Percentiles rank a stretch among this genome's conserved stretches.
phyloP scores from a whole-genome alignment of 495 filamentous ascomycete species.

The Coniosporium apollinis region DNA sequence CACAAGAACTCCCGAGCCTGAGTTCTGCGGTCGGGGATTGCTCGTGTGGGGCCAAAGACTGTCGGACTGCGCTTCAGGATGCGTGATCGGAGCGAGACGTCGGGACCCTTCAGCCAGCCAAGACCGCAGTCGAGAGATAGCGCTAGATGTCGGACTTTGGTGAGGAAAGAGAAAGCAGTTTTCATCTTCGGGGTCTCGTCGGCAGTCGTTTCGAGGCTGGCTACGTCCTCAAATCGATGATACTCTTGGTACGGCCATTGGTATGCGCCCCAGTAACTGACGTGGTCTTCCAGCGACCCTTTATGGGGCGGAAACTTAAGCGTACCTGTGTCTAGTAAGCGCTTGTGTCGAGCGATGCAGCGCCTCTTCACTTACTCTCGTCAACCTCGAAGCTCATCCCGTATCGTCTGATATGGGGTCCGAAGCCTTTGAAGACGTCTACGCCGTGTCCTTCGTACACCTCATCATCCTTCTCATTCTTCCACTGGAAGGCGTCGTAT shows the following conservation, averaged over 20 bases:
- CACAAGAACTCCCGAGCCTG: conserved; percentile 17
- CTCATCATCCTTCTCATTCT: conserved; percentile 18
- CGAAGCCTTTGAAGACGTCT: conserved; percentile 33
- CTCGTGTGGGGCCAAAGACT: conserved; percentile 15
- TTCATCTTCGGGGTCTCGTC: conserved; percentile 36
- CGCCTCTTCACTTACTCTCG: conserved; percentile 13
- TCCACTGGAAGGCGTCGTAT: conserved; percentile 10
- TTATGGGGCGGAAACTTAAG: conserved; percentile 25
- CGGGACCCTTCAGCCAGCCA: conserved; percentile 35
- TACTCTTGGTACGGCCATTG: conserved; percentile 35
- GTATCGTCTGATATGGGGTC: conserved; percentile 30
- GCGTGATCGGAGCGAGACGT: conserved; percentile 16
- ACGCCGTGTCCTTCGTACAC: conserved; percentile 28
- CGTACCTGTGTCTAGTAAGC: too few species aligned
- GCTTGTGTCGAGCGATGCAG: too few species aligned
- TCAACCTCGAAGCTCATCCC: conserved; percentile 40
- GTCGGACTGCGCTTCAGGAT: conserved; percentile 14
- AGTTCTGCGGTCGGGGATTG: conserved; percentile 11
- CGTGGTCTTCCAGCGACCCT: conserved; percentile 22
- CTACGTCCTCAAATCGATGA: conserved; percentile 29
- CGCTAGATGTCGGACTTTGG: conserved; percentile 30
- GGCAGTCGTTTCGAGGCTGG: conserved; percentile 32
- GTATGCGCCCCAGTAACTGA: conserved; percentile 34
- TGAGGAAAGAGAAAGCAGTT: conserved; percentile 27
- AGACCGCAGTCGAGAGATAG: conserved; percentile 38